A percentile compares a stretch with the other conserved stretches of the same genome.
These are phyloP conservation scores for Alnus rubra DNA, from an alignment of 306 rosid genomes.

Conservation along the genomic window DNA sequence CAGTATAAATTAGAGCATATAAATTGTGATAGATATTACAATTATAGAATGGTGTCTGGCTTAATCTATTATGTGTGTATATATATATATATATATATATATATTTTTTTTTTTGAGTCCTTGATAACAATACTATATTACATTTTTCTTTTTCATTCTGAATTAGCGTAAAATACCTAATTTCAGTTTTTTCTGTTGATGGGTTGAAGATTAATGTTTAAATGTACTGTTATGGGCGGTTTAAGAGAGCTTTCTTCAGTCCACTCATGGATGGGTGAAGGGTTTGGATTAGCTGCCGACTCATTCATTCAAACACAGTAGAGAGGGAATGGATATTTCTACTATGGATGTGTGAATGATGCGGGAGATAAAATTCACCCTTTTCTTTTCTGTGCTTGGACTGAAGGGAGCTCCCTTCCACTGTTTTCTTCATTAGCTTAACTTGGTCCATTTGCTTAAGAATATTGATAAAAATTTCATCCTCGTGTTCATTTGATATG, in stretches of 20 bases:
- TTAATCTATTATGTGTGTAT: neutral
- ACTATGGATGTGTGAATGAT: conserved; percentile 92
- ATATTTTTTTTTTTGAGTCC: neutral
- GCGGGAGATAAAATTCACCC: conserved; percentile 76
- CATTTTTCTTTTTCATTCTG: neutral
- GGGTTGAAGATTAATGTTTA: neutral
- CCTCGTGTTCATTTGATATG: no score
- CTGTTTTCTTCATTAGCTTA: conserved; percentile 19
- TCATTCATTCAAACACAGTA: conserved; percentile 93
- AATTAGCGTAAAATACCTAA: neutral
- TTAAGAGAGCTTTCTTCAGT: conserved; percentile 91
- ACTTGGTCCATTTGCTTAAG: no score
- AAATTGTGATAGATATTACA: neutral
- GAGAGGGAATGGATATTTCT: conserved; percentile 36
- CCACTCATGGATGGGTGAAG: conserved; percentile 82
- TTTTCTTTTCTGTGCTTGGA: conserved; percentile 82
- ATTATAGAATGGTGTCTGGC: neutral
- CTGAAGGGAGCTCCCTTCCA: conserved; percentile 99
- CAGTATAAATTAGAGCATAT: neutral
- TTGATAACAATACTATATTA: neutral
- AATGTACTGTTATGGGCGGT: conserved; percentile 28
- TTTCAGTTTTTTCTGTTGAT: neutral
- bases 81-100: no score
- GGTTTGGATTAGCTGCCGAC: conserved; percentile 86
- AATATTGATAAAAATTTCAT: no score